phyloP scores from a whole-genome alignment of 2,329 filamentous ascomycete species.

The Aspergillus piperis region DNA sequence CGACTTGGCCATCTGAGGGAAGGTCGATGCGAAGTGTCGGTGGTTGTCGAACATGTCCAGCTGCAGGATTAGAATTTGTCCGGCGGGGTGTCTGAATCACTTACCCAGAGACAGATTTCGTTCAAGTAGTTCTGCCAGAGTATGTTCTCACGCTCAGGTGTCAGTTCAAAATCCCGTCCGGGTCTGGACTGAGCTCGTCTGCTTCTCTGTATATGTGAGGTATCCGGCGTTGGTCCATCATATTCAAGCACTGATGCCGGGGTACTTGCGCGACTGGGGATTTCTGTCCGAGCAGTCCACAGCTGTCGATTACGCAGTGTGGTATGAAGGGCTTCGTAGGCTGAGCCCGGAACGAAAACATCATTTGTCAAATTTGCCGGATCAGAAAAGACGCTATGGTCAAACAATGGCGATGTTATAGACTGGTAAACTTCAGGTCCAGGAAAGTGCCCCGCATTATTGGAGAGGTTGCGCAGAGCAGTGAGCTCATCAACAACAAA shows the following conservation, averaged over 20 bases:
- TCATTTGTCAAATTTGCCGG: slow-evolving; percentile 46
- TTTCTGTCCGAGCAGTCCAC: slow-evolving; percentile 46
- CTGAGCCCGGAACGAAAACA: slow-evolving; percentile 51
- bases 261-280: slow-evolving; percentile 35
- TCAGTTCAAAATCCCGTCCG: slow-evolving; percentile 28
- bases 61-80: slow-evolving; percentile 23
- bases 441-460: slow-evolving; percentile 8
- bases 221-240: neutral
- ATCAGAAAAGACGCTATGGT: slow-evolving; percentile 28
- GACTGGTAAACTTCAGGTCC: slow-evolving; percentile 20
- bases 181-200: slow-evolving; percentile 12
- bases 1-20: slow-evolving; percentile 50
- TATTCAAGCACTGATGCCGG: slow-evolving; percentile 19
- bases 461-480: slow-evolving; percentile 19
- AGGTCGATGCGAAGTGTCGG: slow-evolving; percentile 50
- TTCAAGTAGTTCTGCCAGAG: slow-evolving; percentile 36
- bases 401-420: slow-evolving; percentile 26
- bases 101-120: slow-evolving; percentile 34
- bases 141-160: slow-evolving; percentile 32
- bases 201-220: too few relatives aligned
- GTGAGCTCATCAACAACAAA: slow-evolving; percentile 26
- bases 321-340: slow-evolving; percentile 51
- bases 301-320: slow-evolving; percentile 50
- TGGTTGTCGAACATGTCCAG: slow-evolving; percentile 57
- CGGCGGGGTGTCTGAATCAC: neutral